phyloP scores from a whole-genome alignment of 164 flowering plant genomes.

The Tetracentron sinense region DNA sequence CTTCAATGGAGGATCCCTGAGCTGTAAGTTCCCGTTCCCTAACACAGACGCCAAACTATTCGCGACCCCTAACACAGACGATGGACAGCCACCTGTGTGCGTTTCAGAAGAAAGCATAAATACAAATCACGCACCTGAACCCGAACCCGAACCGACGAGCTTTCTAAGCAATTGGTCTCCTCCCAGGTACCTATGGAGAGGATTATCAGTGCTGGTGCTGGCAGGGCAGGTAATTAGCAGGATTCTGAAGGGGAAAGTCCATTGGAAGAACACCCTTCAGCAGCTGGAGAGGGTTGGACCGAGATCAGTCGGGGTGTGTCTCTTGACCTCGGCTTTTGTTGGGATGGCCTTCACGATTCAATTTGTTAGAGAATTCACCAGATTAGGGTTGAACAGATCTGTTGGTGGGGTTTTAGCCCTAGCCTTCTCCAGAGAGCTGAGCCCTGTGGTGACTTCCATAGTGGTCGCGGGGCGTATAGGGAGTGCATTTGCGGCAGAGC shows the following conservation, averaged over 20 bases:
- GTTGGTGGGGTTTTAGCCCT: conserved; percentile 87
- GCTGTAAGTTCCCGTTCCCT: conserved; percentile 14
- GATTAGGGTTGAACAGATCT: conserved; percentile 71
- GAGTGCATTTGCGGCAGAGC: conserved; percentile 90
- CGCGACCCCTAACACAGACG: conserved; percentile 31
- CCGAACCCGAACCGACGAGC: conserved; percentile 21
- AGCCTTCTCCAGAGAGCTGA: conserved; percentile 85
- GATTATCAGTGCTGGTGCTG: conserved; percentile 58
- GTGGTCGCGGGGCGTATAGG: conserved; percentile 91
- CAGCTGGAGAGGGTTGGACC: conserved; percentile 92
- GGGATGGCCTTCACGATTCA: conserved; percentile 98
- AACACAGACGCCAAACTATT: conserved; percentile 9
- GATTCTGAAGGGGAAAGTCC: conserved; percentile 61
- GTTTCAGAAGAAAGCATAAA: conserved; percentile 32
- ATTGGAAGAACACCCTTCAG: conserved; percentile 80
- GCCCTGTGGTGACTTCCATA: conserved; percentile 85
- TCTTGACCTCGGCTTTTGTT: conserved; percentile 79
- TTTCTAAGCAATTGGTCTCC: conserved; percentile 70
- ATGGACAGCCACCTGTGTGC: conserved; percentile 37
- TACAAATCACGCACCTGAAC: conserved; percentile 22
- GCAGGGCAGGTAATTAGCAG: conserved; percentile 80
- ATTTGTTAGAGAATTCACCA: conserved; percentile 85
- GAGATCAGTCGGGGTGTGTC: conserved; percentile 79
- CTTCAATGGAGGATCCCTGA: conserved; percentile 11
- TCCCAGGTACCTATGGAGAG: conserved; percentile 79